Base-by-base conservation (phyloP, 768 basidiomycete species). In the Naganishia randhawae region DNA sequence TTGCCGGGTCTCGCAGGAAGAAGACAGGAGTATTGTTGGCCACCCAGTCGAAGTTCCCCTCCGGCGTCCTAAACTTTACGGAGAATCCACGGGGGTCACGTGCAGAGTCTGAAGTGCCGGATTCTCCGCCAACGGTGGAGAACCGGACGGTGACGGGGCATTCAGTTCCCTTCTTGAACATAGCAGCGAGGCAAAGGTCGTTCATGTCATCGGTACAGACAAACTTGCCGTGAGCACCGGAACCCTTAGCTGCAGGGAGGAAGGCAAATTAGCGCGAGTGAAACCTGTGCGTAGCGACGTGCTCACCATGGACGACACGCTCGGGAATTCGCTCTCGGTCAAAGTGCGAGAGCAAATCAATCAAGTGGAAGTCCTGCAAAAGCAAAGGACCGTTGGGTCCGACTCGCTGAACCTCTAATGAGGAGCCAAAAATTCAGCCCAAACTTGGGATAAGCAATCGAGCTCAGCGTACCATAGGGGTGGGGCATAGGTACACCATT, bases 281-380 rank as follows among this genome's bases (percentile, higher is more conserved):
- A 50, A 3, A 27, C 2, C 17, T 11, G 51, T 41, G 35, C 25
- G 31, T 33, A 63, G 22, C 25, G 37, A 33, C 4, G 45, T 8
- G 39, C 61, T 68, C 35, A 71, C 76, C 76, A 65, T 75, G 74
- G 39, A 78, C 75, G 71, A 74, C 75, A 52, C 92, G 78, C 72
- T 73, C 75, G 37, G 80, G 71, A 67, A 76, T 73, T 66, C 73
- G 71, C 76, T 80, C 75, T 53, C 76, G 72, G 50, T 75, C 76
- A 70, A 83, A 92, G 72, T 95, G 93, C 17, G 91, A 88, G 70
- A 98, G 86, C 55, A 89, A 83, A 81, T 92, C 91, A 76, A 94
- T 88, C 81, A 90, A 87, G 70, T 78, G 77, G 67, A 80, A 78
- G 64, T 79, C 92, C 81, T 95, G 92, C 50, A 96, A 84, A 31